Conservation (phyloP, 2,329 filamentous ascomycete genomes). For the Falciphora oryzae region DNA sequence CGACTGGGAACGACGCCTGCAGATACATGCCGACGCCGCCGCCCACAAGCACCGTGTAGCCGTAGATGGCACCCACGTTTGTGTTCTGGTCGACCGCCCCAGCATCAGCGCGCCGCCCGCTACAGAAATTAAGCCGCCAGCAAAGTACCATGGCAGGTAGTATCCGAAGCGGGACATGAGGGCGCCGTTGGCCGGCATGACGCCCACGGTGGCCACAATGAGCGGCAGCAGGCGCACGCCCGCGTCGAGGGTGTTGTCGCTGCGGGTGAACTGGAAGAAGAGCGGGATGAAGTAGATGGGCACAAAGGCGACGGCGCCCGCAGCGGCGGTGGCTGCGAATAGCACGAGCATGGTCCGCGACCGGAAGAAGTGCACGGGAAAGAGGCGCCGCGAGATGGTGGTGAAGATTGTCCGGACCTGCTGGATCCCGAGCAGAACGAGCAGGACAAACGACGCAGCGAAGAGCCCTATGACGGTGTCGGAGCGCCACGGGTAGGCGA, state of each 20-base stretch:
- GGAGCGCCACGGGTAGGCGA: no score
- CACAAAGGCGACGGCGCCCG: slow-evolving; percentile 20
- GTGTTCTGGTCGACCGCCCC: slow-evolving; percentile 23
- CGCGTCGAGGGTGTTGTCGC: slow-evolving; percentile 30
- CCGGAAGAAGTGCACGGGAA: not conserved
- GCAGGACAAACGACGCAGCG: no score
- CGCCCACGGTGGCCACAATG: slow-evolving; percentile 16
- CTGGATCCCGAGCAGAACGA: no score
- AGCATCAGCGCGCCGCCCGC: not conserved
- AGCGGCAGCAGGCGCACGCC: slow-evolving; percentile 34
- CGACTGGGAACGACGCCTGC: slow-evolving; percentile 31
- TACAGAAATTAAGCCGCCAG: slow-evolving; percentile 10
- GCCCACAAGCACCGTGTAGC: slow-evolving; percentile 32
- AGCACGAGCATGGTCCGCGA: not conserved
- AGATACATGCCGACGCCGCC: slow-evolving; percentile 31
- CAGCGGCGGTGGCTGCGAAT: not conserved
- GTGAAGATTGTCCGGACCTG: no score
- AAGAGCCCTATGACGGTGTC: no score
- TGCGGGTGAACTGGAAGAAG: slow-evolving; percentile 42
- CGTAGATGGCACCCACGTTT: slow-evolving; percentile 24
- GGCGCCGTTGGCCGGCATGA: not conserved
- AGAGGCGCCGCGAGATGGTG: not conserved
- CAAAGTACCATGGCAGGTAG: slow-evolving; percentile 14
- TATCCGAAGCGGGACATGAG: slow-evolving; percentile 13
- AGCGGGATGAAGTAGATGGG: slow-evolving; percentile 45